Base-by-base conservation (phyloP, 208 protist genomes). In the Crithidia thermophila region DNA sequence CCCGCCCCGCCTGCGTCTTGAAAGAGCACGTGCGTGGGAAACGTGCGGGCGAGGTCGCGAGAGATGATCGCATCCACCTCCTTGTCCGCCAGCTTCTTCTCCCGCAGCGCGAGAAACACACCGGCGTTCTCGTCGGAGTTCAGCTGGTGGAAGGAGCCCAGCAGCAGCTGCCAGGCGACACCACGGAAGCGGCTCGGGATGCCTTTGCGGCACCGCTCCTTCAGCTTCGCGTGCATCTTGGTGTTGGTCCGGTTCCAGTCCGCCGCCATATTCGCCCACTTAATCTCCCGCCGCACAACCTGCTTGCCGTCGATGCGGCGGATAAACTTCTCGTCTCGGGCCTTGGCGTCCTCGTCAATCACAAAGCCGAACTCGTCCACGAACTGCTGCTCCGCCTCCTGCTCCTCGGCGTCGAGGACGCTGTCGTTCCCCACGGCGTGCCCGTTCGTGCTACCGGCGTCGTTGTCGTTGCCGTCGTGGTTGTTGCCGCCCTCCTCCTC, bases 361-460 rank as follows among this genome's bases (percentile, higher is more conserved):
- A 93, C 72, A 49, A 97, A 97, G 37, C 92, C 92, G 64, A 97
- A 97, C 81, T 97, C 88, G 73, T 97, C 88, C 1, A 97, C 79
- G 49, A 97, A 90, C 59, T 73, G 66, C 56, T 82, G 76, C 59
- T 94, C 86, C 16, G 90, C 81, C 20, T 78, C 83, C 47, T 79
- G 62, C 36, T 83, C 78, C 30, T 81, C 72, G 14, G 37, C 45
- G 4, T 75, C 71, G 6, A 59, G 25, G 18, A 47, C 73, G 28
- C 51, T 69, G 52, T 67, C 65, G 60, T 59, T 50, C 36, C 42
- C 40, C 8, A 37, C 25, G 21, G 18, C 23, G 18, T 28, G 8
- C 28, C n/a, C 52, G 40, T n/a, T 37, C 21, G 36, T 69, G 52
- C 39, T 43, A 14, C 33, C 42, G 10, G 28, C 36, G 13, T 67